Conservation (phyloP, 2,329 filamentous ascomycete genomes). For the Ampelomyces quisqualis region DNA sequence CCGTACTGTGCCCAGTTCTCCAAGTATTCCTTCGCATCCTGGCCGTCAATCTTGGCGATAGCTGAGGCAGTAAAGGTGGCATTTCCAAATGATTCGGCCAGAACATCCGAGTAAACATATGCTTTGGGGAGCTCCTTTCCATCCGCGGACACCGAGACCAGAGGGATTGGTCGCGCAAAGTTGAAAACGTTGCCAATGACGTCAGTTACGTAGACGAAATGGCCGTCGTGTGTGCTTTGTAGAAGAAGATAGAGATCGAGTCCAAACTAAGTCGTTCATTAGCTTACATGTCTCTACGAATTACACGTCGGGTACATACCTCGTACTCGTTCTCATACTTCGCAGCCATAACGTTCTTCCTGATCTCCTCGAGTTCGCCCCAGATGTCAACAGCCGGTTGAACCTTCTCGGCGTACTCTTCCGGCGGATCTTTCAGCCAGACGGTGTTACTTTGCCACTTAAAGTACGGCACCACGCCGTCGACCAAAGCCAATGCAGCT, state of each 20-base stretch:
- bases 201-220: conserved; percentile 60
- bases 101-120: conserved; percentile 55
- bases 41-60: conserved; percentile 59
- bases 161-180: conserved; percentile 50
- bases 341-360: conserved; percentile 40
- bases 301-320: conserved; percentile 14
- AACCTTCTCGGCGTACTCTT: conserved; percentile 50
- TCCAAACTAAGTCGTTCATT: conserved; percentile 28
- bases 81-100: conserved; percentile 46
- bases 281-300: conserved; percentile 3
- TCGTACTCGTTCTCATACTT: conserved; percentile 47
- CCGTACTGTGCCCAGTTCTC: conserved; percentile 52
- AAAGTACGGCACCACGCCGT: conserved; percentile 49
- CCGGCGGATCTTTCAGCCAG: conserved; percentile 49
- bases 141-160: conserved; percentile 63
- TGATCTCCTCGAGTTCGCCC: conserved; percentile 43
- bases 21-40: conserved; percentile 54
- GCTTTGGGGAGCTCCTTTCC: conserved; percentile 54
- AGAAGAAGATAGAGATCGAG: conserved; percentile 46
- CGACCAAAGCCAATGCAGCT: conserved; percentile 44
- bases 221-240: conserved; percentile 62
- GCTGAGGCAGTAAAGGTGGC: conserved; percentile 50
- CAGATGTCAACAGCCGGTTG: conserved; percentile 48
- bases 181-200: conserved; percentile 55
- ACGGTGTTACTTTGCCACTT: conserved; percentile 50